phyloP scores from a whole-genome alignment of 768 basidiomycete genomes.

The Porphyrellus cyaneotinctus region DNA sequence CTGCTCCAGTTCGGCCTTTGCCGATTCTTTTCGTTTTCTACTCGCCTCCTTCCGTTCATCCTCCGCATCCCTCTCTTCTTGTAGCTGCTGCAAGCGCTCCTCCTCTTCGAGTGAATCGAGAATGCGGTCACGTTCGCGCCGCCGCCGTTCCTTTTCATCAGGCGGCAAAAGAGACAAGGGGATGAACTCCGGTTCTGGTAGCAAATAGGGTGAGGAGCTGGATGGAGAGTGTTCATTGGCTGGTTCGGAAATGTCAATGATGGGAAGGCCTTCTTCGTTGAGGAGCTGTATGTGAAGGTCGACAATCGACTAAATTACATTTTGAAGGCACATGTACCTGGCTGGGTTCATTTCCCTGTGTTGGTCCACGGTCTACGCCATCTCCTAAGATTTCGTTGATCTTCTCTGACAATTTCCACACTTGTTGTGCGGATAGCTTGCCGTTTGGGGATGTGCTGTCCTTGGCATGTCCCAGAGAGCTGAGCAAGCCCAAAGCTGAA shows the following conservation, averaged over 20 bases:
- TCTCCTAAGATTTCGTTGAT: slow-evolving; percentile 49
- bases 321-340: slow-evolving; percentile 48
- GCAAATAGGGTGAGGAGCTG: slow-evolving; percentile 12
- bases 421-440: slow-evolving; percentile 44
- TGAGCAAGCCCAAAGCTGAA: slow-evolving; percentile 38
- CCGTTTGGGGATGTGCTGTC: slow-evolving; percentile 4
- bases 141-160: slow-evolving; percentile 45
- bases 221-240: slow-evolving; percentile 25
- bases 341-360: slow-evolving; percentile 50
- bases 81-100: slow-evolving; percentile 46
- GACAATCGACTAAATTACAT: slow-evolving; percentile 19
- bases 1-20: slow-evolving; percentile 38
- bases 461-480: slow-evolving; percentile 30
- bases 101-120: slow-evolving; percentile 71
- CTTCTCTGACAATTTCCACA: slow-evolving; percentile 54
- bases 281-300: slow-evolving; percentile 43
- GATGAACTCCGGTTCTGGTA: slow-evolving; percentile 44
- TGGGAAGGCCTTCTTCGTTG: slow-evolving; percentile 76
- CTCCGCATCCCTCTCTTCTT: slow-evolving; percentile 38
- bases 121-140: slow-evolving; percentile 58
- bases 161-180: slow-evolving; percentile 44
- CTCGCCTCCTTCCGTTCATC: slow-evolving; percentile 45
- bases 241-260: slow-evolving; percentile 73
- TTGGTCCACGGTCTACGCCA: slow-evolving; percentile 37
- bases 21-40: slow-evolving; percentile 48